A percentile compares a stretch with the other conserved stretches of the same genome.
Evolutionary conservation across 23 red algal species (phyloP).

Genomic region (Pyropia yezoensis): DNA sequence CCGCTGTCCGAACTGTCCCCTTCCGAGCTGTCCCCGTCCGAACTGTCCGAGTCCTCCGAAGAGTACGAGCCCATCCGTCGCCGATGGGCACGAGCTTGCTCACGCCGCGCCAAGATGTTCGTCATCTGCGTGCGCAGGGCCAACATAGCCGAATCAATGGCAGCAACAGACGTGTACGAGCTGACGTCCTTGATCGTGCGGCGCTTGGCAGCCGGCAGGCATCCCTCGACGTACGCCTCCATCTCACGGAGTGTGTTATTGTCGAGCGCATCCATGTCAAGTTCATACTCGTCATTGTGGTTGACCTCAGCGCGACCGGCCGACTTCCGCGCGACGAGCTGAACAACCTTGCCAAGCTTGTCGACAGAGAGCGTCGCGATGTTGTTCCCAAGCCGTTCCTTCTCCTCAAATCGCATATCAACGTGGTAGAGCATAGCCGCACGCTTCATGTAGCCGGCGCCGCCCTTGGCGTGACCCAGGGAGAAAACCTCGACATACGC

Average conservation of each 20-base stretch:
- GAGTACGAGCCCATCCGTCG: no score
- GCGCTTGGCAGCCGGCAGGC: conserved; percentile 40
- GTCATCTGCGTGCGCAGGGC: no score
- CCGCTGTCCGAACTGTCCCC: no score
- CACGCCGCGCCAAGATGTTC: no score
- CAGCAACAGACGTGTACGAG: no score
- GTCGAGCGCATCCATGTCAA: conserved; percentile 64
- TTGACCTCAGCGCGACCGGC: conserved; percentile 1
- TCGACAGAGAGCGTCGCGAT: conserved; percentile 7
- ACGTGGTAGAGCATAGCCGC: conserved; percentile 41
- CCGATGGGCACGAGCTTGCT: no score
- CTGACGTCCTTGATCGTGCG: conserved; percentile 16
- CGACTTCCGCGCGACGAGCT: conserved; percentile 27
- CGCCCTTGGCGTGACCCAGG: not conserved
- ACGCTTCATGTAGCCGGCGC: conserved; percentile 29
- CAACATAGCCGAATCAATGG: no score
- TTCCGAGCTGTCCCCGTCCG: no score
- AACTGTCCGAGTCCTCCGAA: no score
- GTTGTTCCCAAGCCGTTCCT: conserved; percentile 25
- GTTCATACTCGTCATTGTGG: conserved; percentile 28
- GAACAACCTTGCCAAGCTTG: conserved; percentile 10
- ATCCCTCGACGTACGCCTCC: conserved; percentile 59
- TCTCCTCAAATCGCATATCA: conserved; percentile 48
- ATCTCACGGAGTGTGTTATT: conserved; percentile 49
- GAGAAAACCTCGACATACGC: no score